phyloP scores from a whole-genome alignment of 2,329 filamentous ascomycete species.

The Fusarium euwallaceae region DNA sequence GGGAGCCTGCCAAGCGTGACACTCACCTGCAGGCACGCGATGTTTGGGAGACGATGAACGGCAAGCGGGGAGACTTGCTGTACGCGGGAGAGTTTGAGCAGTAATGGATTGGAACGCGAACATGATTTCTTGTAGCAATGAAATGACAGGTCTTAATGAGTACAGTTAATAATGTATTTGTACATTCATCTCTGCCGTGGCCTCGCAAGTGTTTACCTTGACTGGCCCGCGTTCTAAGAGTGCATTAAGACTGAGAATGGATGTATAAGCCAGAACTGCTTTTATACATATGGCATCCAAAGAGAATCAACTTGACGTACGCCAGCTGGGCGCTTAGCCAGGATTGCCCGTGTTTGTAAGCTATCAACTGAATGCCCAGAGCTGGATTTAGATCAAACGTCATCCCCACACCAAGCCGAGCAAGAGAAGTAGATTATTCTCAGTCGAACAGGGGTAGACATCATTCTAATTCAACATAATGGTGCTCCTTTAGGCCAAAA shows the following conservation, averaged over 20 bases:
- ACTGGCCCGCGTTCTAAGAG: neutral
- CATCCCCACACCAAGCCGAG: too few relatives aligned
- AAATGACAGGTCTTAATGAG: neutral
- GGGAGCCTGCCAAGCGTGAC: constrained; percentile 45
- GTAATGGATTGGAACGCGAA: constrained; percentile 5
- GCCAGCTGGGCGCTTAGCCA: too few relatives aligned
- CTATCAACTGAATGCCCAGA: too few relatives aligned
- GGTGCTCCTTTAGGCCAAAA: too few relatives aligned
- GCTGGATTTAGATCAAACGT: too few relatives aligned
- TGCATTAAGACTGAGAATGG: neutral
- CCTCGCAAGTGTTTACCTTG: neutral
- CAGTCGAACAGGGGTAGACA: too few relatives aligned
- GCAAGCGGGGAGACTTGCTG: constrained; percentile 56
- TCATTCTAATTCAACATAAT: too few relatives aligned
- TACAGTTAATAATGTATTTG: neutral
- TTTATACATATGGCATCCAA: too few relatives aligned
- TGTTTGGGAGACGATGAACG: constrained; percentile 63
- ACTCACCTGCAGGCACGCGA: constrained; percentile 53
- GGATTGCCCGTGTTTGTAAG: too few relatives aligned
- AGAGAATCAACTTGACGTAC: too few relatives aligned
- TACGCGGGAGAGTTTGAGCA: constrained; percentile 60
- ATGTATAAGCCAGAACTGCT: neutral
- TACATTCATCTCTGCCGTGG: neutral
- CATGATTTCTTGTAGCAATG: neutral
- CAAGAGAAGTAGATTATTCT: too few relatives aligned